These are phyloP conservation scores for Talaromyces sp. DNA, from an alignment of 2,329 filamentous ascomycete species.

Conservation along the genomic window DNA sequence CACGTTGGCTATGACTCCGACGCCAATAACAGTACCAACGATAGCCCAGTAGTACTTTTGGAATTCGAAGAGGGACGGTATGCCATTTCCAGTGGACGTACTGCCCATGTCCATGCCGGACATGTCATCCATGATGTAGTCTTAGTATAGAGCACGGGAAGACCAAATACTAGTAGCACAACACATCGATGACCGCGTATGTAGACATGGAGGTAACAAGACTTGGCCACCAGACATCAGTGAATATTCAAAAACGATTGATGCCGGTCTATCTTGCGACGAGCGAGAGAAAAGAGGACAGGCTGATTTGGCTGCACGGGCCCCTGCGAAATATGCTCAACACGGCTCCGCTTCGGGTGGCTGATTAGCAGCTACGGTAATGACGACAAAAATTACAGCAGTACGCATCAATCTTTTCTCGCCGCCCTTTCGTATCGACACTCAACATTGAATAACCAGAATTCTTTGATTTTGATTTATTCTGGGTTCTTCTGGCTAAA, in stretches of 20 bases:
- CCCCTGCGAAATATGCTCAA: not conserved
- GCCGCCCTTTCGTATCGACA: not conserved
- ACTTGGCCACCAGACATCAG: not conserved
- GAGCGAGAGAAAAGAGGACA: not conserved
- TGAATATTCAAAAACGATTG: not conserved
- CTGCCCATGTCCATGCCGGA: constrained; percentile 25
- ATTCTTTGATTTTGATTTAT: not conserved
- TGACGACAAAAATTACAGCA: not conserved
- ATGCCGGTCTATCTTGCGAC: not conserved
- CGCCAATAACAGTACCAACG: constrained; percentile 35
- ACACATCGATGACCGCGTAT: not conserved
- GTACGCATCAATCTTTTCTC: not conserved
- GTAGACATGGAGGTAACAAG: not conserved
- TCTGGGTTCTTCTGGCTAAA: not conserved
- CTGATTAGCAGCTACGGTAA: not conserved
- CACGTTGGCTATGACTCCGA: constrained; percentile 31
- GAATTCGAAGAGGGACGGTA: constrained; percentile 42
- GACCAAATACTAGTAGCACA: not conserved
- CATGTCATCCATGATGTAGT: constrained; percentile 10
- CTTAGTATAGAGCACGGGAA: not conserved
- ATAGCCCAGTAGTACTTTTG: constrained; percentile 52
- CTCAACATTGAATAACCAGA: not conserved
- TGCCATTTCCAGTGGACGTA: constrained; percentile 39
- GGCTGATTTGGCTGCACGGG: not conserved
- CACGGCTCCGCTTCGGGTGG: not conserved